Conservation (phyloP, 169 alveolate species). For the Plasmodium fragile region DNA sequence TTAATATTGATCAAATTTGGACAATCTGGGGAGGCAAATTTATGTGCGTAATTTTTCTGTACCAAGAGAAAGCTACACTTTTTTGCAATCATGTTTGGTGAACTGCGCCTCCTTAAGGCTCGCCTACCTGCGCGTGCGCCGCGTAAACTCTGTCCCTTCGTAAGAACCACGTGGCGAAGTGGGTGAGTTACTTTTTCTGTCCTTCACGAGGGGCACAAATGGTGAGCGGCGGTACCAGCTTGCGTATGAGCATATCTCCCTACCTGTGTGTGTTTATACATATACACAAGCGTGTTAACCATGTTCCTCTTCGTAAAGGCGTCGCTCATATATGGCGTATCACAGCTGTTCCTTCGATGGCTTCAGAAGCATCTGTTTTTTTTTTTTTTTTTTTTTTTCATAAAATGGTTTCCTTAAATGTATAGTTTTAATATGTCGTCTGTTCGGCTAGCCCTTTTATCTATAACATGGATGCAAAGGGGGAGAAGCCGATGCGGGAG, state of each 20-base stretch:
- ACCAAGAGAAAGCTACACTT: slow-evolving; percentile 54
- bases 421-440: not conserved
- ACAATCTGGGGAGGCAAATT: slow-evolving; percentile 86
- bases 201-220: not conserved
- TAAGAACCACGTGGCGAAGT: not conserved
- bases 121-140: not conserved
- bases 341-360: not conserved
- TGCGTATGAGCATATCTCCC: not conserved
- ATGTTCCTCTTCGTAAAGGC: not conserved
- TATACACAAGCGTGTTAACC: not conserved
- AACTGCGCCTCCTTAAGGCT: not conserved
- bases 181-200: not conserved
- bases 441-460: not conserved
- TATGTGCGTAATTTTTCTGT: slow-evolving; percentile 78
- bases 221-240: not conserved
- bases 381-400: not conserved
- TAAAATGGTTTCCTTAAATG: not conserved
- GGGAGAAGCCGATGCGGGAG: not conserved
- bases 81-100: slow-evolving; percentile 37
- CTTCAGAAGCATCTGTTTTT: not conserved
- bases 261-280: not conserved
- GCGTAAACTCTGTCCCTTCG: not conserved
- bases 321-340: not conserved
- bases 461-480: not conserved
- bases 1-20: slow-evolving; percentile 82